Conservation (phyloP, 2,329 filamentous ascomycete genomes). For the Tolypocladium ophioglossoides region DNA sequence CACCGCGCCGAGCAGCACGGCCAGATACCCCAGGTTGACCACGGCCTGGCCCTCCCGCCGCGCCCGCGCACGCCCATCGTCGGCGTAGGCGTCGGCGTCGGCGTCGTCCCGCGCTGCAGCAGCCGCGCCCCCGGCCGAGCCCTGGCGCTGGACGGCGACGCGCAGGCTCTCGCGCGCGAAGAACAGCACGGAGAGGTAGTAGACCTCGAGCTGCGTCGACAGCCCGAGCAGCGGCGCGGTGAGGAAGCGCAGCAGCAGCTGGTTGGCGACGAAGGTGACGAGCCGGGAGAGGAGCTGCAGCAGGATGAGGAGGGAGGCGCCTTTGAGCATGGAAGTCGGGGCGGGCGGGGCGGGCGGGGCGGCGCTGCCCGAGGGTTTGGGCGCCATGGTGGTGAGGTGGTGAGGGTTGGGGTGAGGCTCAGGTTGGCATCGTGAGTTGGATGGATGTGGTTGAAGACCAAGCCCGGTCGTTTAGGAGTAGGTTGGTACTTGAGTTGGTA, state of each 20-base stretch:
- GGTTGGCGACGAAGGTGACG: constrained; percentile 85
- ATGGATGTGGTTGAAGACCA: background rate
- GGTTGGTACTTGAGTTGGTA: too few species aligned
- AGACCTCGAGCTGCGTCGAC: constrained; percentile 84
- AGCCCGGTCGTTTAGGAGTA: too few species aligned
- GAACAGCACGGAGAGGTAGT: constrained; percentile 85
- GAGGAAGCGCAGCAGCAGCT: constrained; percentile 77
- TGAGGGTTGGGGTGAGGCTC: background rate
- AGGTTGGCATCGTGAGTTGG: background rate
- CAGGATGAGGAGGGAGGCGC: constrained; percentile 75
- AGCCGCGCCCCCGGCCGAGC: constrained; percentile 6
- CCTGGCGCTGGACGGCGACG: constrained; percentile 78
- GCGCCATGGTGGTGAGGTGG: background rate
- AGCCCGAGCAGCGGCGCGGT: constrained; percentile 78
- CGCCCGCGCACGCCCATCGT: constrained; percentile 2
- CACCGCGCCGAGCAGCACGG: constrained; percentile 56
- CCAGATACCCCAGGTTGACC: constrained; percentile 80
- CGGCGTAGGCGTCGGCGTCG: constrained; percentile 1
- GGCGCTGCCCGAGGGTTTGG: background rate
- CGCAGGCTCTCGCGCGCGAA: constrained; percentile 87
- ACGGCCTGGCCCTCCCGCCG: constrained; percentile 54
- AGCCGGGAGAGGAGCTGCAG: constrained; percentile 82
- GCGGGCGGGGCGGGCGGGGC: background rate
- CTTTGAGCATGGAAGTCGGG: constrained; percentile 38
- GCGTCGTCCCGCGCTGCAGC: background rate